phyloP scores from a whole-genome alignment of 768 basidiomycete species.

The Serendipita sp. region DNA sequence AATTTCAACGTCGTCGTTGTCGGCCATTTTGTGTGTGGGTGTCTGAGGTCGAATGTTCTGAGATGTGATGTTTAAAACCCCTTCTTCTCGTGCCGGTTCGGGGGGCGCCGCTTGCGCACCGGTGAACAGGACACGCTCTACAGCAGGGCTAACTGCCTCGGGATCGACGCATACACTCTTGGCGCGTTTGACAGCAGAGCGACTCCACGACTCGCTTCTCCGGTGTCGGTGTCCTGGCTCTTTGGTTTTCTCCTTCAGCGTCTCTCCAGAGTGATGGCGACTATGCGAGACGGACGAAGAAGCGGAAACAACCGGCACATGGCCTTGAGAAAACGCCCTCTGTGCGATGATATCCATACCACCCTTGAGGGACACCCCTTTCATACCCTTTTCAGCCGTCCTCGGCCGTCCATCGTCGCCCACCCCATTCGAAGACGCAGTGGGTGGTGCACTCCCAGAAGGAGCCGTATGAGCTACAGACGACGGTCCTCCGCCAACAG shows the following conservation, averaged over 20 bases:
- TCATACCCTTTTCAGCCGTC: not conserved
- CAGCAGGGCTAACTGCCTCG: not conserved
- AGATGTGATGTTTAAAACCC: not conserved
- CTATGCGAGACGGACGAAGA: not conserved
- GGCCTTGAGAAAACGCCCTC: not conserved
- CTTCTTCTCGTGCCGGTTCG: not conserved
- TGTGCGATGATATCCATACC: not conserved
- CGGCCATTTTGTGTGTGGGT: not conserved
- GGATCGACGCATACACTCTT: not conserved
- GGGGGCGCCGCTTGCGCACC: not conserved
- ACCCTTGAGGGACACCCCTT: not conserved
- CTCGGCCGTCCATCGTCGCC: constrained; percentile 13
- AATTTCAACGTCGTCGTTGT: not conserved
- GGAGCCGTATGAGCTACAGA: not conserved
- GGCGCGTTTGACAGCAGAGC: not conserved
- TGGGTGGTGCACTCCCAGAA: not conserved
- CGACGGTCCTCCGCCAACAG: not conserved
- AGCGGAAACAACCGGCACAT: not conserved
- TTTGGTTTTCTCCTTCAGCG: not conserved
- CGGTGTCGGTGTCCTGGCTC: not conserved
- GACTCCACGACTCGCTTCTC: constrained; percentile 1
- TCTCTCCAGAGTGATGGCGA: constrained; percentile 1
- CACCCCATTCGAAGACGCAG: constrained; percentile 6
- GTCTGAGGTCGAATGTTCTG: not conserved
- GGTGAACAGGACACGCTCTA: not conserved